These are phyloP conservation scores for Blastocystis sp. DNA, from an alignment of 352 stramenopile species.

Conservation along the genomic window DNA sequence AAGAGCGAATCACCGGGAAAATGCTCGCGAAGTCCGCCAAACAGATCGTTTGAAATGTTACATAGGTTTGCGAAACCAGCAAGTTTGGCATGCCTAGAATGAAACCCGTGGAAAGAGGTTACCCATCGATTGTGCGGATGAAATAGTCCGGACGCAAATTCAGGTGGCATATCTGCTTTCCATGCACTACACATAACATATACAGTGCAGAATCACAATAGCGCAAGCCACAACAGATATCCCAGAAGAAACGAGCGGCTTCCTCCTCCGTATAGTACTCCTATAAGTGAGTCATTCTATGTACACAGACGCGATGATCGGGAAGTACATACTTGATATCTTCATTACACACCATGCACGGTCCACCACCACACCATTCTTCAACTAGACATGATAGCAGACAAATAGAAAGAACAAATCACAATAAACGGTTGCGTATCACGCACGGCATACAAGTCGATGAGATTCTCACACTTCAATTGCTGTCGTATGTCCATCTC, in stretches of 20 bases:
- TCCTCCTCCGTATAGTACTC: conserved; percentile 14
- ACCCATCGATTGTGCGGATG: background rate
- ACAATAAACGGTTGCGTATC: conserved; percentile 15
- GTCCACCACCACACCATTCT: conserved; percentile 11
- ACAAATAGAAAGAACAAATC: background rate
- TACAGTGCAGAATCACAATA: background rate
- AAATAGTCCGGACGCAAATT: conserved; percentile 33
- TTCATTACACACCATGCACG: background rate
- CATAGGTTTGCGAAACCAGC: background rate
- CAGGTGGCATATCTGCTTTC: conserved; percentile 27
- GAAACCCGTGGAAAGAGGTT: background rate
- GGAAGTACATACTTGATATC: background rate
- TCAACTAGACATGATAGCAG: conserved; percentile 2
- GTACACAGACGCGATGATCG: too few relatives aligned
- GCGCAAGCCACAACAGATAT: conserved; percentile 6
- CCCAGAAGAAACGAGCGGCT: background rate
- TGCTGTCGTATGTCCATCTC: conserved; percentile 1
- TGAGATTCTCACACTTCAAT: background rate
- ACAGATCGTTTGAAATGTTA: conserved; percentile 3
- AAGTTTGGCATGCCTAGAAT: conserved; percentile 3
- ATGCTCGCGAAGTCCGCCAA: background rate
- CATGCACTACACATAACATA: background rate
- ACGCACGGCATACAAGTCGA: background rate
- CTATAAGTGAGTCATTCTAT: background rate
- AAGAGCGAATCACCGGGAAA: background rate